Base-by-base conservation (phyloP, 192 early-diverging fungal genomes). In the Coemansia sp. region DNA sequence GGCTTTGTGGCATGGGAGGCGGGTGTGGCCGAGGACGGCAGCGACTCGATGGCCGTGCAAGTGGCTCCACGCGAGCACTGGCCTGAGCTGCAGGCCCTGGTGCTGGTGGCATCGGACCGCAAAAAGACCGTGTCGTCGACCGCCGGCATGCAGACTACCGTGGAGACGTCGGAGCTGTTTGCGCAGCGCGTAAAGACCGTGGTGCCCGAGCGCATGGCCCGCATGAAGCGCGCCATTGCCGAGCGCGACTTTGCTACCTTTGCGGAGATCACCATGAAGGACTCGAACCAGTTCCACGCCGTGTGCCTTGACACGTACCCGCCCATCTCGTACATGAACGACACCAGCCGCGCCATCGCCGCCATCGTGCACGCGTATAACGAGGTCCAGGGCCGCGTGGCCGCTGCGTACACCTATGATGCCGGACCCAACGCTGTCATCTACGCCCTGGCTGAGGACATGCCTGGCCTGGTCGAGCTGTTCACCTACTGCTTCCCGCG, bases 281-380 rank as follows among this genome's bases (percentile, higher is more conserved):
- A 99, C 67, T 96, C 93, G 17, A 99, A 99, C 84, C 92, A 93
- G 74, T 99, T 99, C 88, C 97, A 99, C 67, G 90, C 95, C 27
- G 88, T 93, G 28, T 98, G 95, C 67, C 73, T 97, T n/a, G 97
- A 99, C 77, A 97, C 95, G 8, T 97, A 81, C 73, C 97, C 97
- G 25, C 97, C 97, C 15, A 94, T 99, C 60, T 90, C 94, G 51
- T 99, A 99, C 70, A 69, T 99, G 73, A 98, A 93, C 78, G 94
- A 98, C 71, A 84, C 89, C 20, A 96, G 93, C 41, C 84, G 90
- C 38, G 83, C 85, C 41, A 86, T 99, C 43, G 90, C 95, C 60
- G 67, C 67, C 26, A 67, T 97, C 33, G 78, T 99, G 46, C 86
- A 87, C 28, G 86, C 83, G 20, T 97, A 92, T 82, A 99, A 99